Conservation (phyloP, 768 basidiomycete genomes). For the Solioccasus polychromus region DNA sequence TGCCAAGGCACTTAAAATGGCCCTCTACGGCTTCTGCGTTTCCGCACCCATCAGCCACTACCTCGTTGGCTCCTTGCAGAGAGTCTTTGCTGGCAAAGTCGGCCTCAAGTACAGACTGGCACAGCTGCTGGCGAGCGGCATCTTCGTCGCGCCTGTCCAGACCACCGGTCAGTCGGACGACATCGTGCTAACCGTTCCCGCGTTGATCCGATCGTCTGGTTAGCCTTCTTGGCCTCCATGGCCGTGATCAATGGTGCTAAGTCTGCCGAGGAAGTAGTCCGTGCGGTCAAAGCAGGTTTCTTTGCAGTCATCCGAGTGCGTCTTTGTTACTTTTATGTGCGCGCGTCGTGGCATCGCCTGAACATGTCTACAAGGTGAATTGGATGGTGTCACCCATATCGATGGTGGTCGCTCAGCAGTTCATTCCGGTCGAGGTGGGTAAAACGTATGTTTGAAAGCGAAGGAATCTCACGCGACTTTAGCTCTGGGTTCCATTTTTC, state of each 20-base stretch:
- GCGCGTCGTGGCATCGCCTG: not conserved
- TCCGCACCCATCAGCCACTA: slow-evolving; percentile 80
- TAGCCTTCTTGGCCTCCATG: slow-evolving; percentile 76
- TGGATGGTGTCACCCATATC: slow-evolving; percentile 80
- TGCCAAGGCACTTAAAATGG: slow-evolving; percentile 78
- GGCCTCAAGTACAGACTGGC: slow-evolving; percentile 59
- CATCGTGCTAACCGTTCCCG: too few relatives aligned
- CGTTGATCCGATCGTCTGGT: too few relatives aligned
- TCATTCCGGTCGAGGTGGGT: slow-evolving; percentile 70
- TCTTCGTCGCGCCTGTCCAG: slow-evolving; percentile 76
- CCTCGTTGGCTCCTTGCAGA: slow-evolving; percentile 71
- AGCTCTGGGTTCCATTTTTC: slow-evolving; percentile 91
- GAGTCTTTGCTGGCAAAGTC: slow-evolving; percentile 72
- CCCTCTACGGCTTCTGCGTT: slow-evolving; percentile 75
- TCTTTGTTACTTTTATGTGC: not conserved
- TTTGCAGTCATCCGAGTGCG: slow-evolving; percentile 69
- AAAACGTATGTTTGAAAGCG: not conserved
- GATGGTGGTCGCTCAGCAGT: slow-evolving; percentile 73
- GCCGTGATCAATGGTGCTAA: slow-evolving; percentile 81
- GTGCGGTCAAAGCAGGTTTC: slow-evolving; percentile 71
- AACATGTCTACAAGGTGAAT: slow-evolving; percentile 50
- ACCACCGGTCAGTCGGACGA: slow-evolving; percentile 48
- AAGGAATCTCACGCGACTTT: slow-evolving; percentile 6
- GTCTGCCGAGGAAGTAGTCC: slow-evolving; percentile 58
- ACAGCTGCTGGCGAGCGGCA: slow-evolving; percentile 74